A percentile compares a stretch with the other conserved stretches of the same genome.
phyloP scores from a whole-genome alignment of 1,284 basidiomycete species.

The Phlebopus sp. region DNA sequence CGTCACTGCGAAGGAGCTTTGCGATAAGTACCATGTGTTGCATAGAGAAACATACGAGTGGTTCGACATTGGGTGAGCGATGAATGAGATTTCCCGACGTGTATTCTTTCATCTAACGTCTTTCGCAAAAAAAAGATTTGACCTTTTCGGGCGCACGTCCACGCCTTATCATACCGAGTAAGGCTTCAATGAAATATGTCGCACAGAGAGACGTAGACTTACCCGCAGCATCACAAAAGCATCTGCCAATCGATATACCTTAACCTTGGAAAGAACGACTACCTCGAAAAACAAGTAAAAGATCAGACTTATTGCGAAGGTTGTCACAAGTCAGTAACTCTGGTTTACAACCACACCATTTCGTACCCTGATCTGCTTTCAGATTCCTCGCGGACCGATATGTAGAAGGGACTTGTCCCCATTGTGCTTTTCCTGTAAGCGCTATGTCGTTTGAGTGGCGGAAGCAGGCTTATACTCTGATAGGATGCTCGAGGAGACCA shows the following conservation, averaged over 20 bases:
- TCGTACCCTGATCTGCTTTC: conserved; percentile 1
- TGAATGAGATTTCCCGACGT: conserved; percentile 2
- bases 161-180: conserved; percentile 89
- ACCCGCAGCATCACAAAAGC: no score
- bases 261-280: conserved; percentile 76
- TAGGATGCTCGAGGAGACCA: conserved; percentile 98
- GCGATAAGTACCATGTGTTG: conserved; percentile 90
- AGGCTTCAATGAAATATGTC: conserved; percentile 18
- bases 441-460: conserved; percentile 10
- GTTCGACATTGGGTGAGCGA: conserved; percentile 79
- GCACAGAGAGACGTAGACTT: no score
- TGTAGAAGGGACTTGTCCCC: conserved; percentile 91
- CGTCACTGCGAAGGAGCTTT: conserved; percentile 82
- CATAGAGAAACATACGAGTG: conserved; percentile 95
- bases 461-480: neutral
- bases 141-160: conserved; percentile 95
- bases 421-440: conserved; percentile 79
- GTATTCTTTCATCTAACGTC: conserved; percentile 7
- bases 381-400: conserved; percentile 95
- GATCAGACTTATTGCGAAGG: conserved; percentile 94
- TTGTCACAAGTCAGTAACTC: conserved; percentile 66
- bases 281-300: conserved; percentile 78
- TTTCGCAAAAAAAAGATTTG: conserved; percentile 63
- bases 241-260: conserved; percentile 87
- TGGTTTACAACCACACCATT: neutral